These are phyloP conservation scores for Aspergillus pseudoglaucus DNA, from an alignment of 2,329 filamentous ascomycete species.

Conservation along the genomic window DNA sequence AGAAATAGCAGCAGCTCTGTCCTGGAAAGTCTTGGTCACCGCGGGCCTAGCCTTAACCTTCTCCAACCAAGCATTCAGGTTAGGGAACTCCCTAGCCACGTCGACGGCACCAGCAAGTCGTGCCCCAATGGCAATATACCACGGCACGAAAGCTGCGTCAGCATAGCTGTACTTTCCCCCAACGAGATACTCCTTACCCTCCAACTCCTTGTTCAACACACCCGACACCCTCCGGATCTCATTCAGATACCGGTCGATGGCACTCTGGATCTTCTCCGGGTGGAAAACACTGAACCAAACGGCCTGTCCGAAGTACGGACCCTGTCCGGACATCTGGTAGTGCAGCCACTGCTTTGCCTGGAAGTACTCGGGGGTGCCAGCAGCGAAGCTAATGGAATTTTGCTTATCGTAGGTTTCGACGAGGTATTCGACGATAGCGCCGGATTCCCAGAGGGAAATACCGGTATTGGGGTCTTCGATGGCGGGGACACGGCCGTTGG, in stretches of 20 bases:
- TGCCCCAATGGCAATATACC: conserved; percentile 17
- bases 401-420: conserved; percentile 40
- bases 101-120: conserved; percentile 11
- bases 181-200: conserved; percentile 34
- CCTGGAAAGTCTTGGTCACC: conserved; percentile 17
- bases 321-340: conserved; percentile 43
- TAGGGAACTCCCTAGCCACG: conserved; percentile 23
- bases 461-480: conserved; percentile 32
- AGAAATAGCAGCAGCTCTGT: conserved; percentile 8
- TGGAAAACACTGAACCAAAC: conserved; percentile 40
- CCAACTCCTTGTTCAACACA: conserved; percentile 39
- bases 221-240: conserved; percentile 41
- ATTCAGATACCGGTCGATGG: conserved; percentile 39
- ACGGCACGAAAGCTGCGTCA: conserved; percentile 38
- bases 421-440: conserved; percentile 41
- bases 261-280: conserved; percentile 37
- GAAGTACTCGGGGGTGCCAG: conserved; percentile 29
- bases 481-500: conserved; percentile 29
- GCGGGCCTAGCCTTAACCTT: conserved; percentile 20
- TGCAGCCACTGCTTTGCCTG: conserved; percentile 40
- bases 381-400: conserved; percentile 30
- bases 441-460: conserved; percentile 40
- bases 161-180: conserved; percentile 39
- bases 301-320: conserved; percentile 45
- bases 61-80: conserved; percentile 24